Conservation (phyloP, 257 asterid species). For the Gentiana dahurica region DNA sequence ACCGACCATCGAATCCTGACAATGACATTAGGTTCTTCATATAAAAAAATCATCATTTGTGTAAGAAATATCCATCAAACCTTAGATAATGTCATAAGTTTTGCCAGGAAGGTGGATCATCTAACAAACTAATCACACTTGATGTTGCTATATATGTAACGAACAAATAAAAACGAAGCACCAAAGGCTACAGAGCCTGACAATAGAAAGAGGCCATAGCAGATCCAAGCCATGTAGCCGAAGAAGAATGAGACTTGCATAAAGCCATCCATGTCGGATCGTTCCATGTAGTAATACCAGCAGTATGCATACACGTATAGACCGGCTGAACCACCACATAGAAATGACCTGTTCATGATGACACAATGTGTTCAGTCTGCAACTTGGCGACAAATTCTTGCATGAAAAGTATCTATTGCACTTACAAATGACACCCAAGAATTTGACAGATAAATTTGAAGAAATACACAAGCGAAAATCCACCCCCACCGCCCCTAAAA, state of each 20-base stretch:
- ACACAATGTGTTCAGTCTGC: neutral
- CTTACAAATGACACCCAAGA: too few species aligned
- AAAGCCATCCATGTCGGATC: conserved; percentile 18
- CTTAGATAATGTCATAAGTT: too few species aligned
- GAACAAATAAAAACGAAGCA: conserved; percentile 15
- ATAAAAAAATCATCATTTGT: too few species aligned
- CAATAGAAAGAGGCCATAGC: conserved; percentile 26
- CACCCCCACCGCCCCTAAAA: too few species aligned
- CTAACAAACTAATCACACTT: conserved; percentile 17
- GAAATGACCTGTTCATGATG: conserved; percentile 14
- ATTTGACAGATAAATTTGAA: too few species aligned
- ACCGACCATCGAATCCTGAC: too few species aligned
- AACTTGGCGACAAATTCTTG: too few species aligned
- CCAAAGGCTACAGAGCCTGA: conserved; percentile 17
- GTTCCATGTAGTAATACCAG: conserved; percentile 13
- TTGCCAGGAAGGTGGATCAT: too few species aligned
- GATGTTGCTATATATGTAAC: conserved; percentile 15
- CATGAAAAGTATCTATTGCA: too few species aligned
- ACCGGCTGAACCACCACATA: conserved; percentile 23
- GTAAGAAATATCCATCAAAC: too few species aligned
- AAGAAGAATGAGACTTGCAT: conserved; percentile 26
- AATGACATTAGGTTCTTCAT: too few species aligned
- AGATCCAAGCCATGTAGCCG: conserved; percentile 25
- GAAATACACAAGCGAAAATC: too few species aligned
- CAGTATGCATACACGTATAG: conserved; percentile 14